Percentiles rank a stretch among this genome's conserved stretches.
Evolutionary conservation across 2,329 filamentous ascomycete genomes (phyloP).

Genomic region (Trichoderma sp.): DNA sequence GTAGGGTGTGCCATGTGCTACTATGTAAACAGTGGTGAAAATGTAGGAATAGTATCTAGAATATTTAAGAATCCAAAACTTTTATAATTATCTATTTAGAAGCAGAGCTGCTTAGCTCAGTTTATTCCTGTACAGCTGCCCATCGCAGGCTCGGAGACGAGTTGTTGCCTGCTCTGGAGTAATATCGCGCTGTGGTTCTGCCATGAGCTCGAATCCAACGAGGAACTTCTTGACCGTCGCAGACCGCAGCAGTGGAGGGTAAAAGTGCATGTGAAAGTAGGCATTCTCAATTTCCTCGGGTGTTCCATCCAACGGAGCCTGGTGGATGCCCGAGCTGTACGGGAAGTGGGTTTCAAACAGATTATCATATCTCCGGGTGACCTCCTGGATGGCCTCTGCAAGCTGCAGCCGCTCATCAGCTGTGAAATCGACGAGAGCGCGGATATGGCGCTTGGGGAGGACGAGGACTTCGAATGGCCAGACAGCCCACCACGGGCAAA

Average conservation of each 20-base stretch:
- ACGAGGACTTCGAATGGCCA: slow-evolving; percentile 98
- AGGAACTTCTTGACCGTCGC: slow-evolving; percentile 95
- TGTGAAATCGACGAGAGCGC: slow-evolving; percentile 78
- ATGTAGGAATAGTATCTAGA: not conserved
- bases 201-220: slow-evolving; percentile 94
- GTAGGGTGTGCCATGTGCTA: slow-evolving; percentile 22
- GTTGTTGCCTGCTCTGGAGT: slow-evolving; percentile 92
- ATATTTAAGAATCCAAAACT: not conserved
- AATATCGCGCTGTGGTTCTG: slow-evolving; percentile 96
- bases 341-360: slow-evolving; percentile 95
- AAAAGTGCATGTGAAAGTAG: slow-evolving; percentile 97
- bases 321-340: slow-evolving; percentile 95
- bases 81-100: not conserved
- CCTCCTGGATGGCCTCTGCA: slow-evolving; percentile 81
- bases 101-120: slow-evolving; percentile 25
- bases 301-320: slow-evolving; percentile 81
- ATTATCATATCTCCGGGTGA: slow-evolving; percentile 92
- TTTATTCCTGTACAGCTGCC: slow-evolving; percentile 77
- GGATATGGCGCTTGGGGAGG: slow-evolving; percentile 77
- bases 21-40: too few relatives aligned
- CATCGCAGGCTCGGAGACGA: slow-evolving; percentile 71
- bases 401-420: slow-evolving; percentile 68
- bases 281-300: slow-evolving; percentile 81
- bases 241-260: slow-evolving; percentile 86
- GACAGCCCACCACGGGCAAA: slow-evolving; percentile 96